A percentile compares a stretch with the other conserved stretches of the same genome.
phyloP scores from a whole-genome alignment of 306 rosid genomes.

The Hippophae rhamnoides region DNA sequence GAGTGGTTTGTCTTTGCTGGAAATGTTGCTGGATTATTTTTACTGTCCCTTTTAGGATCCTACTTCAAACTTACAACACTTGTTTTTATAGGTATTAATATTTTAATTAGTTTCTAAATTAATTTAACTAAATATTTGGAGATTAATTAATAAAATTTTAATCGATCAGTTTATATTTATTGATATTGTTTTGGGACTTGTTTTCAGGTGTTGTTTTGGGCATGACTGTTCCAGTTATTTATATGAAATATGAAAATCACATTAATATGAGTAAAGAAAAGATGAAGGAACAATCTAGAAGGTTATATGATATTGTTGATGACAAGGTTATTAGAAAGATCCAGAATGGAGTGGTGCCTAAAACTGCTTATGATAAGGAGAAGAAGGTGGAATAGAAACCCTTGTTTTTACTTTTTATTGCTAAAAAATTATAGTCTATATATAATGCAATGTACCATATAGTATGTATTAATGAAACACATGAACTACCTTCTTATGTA shows the following conservation, averaged over 20 bases:
- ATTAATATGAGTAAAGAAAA: conserved; percentile 29
- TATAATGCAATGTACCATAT: neutral
- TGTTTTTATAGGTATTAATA: conserved; percentile 35
- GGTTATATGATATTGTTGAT: conserved; percentile 34
- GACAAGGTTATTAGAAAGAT: conserved; percentile 42
- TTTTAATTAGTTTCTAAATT: neutral
- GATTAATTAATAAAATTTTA: neutral
- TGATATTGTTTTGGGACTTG: neutral
- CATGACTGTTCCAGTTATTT: conserved; percentile 36
- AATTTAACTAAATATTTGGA: neutral
- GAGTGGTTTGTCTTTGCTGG: conserved; percentile 32
- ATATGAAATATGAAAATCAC: conserved; percentile 34
- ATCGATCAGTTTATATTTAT: neutral
- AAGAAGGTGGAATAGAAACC: conserved; percentile 34
- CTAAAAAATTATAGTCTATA: neutral
- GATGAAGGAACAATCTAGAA: conserved; percentile 27
- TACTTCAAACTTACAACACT: conserved; percentile 33
- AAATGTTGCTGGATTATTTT: conserved; percentile 26
- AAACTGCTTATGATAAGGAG: conserved; percentile 7
- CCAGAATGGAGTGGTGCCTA: conserved; percentile 16
- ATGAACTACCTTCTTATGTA: no score
- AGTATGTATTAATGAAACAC: no score
- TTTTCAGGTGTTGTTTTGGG: conserved; percentile 30
- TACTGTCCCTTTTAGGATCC: conserved; percentile 36
- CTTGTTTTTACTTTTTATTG: neutral